Evolutionary conservation across 257 asterid genomes (phyloP).

Genomic region (Handroanthus guayacan): DNA sequence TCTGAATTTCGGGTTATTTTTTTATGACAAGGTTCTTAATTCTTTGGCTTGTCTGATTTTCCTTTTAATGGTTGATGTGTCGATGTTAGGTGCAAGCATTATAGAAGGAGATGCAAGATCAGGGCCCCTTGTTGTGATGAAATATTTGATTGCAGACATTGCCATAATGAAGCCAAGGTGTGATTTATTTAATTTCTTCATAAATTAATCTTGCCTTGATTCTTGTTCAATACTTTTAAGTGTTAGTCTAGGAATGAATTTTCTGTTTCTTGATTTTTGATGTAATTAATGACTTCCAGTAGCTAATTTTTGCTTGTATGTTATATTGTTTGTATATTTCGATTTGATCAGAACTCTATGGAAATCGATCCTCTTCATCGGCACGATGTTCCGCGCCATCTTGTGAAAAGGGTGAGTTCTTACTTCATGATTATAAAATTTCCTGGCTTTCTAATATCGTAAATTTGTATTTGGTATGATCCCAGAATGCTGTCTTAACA

Average conservation of each 20-base stretch:
- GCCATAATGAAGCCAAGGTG: conserved; percentile 71
- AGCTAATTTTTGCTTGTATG: not conserved
- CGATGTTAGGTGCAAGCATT: conserved; percentile 58
- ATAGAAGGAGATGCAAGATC: conserved; percentile 67
- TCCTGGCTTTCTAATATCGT: not conserved
- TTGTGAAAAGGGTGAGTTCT: conserved; percentile 55
- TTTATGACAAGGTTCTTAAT: not conserved
- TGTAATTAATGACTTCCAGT: not conserved
- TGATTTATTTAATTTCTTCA: not conserved
- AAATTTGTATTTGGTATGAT: not conserved
- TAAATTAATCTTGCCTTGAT: not conserved
- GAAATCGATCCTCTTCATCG: conserved; percentile 49
- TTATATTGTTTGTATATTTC: not conserved
- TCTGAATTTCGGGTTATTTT: not conserved
- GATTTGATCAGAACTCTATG: conserved; percentile 51
- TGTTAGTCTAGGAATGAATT: not conserved
- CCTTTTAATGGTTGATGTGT: not conserved
- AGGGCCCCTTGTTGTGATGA: conserved; percentile 71
- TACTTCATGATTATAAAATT: not conserved
- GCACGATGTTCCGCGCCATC: conserved; percentile 73
- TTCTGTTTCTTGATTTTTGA: not conserved
- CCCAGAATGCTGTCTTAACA: not conserved
- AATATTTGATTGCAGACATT: conserved; percentile 72
- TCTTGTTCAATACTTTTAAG: not conserved
- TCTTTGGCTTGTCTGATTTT: not conserved